Conservation (phyloP, 139 green algal genomes). For the Diplosphaera chodatii region DNA sequence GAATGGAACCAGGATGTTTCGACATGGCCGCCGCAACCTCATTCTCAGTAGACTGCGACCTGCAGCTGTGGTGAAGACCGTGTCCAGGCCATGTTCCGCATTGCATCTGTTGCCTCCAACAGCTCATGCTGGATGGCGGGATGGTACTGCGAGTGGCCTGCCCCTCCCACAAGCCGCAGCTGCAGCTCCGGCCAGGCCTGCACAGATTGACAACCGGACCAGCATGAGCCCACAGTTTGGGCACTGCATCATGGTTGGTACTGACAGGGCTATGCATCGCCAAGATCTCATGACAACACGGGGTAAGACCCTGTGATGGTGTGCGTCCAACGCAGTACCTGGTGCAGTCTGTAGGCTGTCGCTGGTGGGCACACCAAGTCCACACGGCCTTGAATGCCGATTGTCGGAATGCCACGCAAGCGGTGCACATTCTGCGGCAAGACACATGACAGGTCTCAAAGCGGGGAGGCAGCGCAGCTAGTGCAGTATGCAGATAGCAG, state of each 20-base stretch:
- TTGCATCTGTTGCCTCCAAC: slow-evolving; percentile 40
- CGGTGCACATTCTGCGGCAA: slow-evolving; percentile 9
- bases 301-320: too few species aligned
- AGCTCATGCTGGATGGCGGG: slow-evolving; percentile 43
- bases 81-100: slow-evolving; percentile 7
- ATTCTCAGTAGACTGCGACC: not conserved
- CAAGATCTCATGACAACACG: too few species aligned
- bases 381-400: slow-evolving; percentile 55
- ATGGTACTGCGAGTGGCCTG: slow-evolving; percentile 58
- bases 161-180: slow-evolving; percentile 38
- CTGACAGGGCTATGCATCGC: too few species aligned
- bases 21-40: too few species aligned
- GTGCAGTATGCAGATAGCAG: too few species aligned
- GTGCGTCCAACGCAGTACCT: too few species aligned
- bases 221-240: too few species aligned
- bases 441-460: too few species aligned
- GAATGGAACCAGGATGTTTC: too few species aligned
- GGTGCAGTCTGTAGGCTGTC: slow-evolving; percentile 17
- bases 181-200: slow-evolving; percentile 46
- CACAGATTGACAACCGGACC: too few species aligned
- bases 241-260: too few species aligned
- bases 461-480: too few species aligned
- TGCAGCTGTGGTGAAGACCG: not conserved
- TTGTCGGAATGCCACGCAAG: slow-evolving; percentile 32
- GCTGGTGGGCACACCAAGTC: slow-evolving; percentile 57